phyloP scores from a whole-genome alignment of 306 rosid species.

The Medicago lupulina region DNA sequence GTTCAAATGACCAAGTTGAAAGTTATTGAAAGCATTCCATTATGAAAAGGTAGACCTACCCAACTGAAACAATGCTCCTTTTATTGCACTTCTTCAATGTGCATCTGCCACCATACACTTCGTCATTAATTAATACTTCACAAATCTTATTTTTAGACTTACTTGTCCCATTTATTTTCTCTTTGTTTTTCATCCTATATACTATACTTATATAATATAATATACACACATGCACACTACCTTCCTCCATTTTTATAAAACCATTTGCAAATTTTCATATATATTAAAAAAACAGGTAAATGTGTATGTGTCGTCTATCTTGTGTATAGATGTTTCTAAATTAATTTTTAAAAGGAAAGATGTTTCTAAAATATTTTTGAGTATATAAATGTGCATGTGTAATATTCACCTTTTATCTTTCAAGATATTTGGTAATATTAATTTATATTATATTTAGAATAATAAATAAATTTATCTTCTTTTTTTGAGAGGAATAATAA shows the following conservation, averaged over 20 bases:
- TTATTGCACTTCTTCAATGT: conserved; percentile 77
- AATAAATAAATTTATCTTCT: too few species aligned
- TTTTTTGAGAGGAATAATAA: too few species aligned
- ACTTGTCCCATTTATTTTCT: background rate
- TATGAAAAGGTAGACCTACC: conserved; percentile 73
- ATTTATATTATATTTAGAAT: too few species aligned
- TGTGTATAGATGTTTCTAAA: too few species aligned
- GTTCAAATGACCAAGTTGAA: conserved; percentile 25
- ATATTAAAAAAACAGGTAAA: too few species aligned
- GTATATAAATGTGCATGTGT: too few species aligned
- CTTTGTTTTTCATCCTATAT: background rate
- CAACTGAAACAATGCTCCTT: conserved; percentile 62
- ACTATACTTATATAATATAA: background rate
- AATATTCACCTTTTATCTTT: too few species aligned
- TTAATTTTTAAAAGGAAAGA: too few species aligned
- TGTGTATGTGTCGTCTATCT: too few species aligned
- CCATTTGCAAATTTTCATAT: too few species aligned
- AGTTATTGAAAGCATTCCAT: background rate
- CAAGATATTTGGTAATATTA: too few species aligned
- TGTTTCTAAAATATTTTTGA: too few species aligned
- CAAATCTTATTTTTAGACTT: background rate
- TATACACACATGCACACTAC: background rate
- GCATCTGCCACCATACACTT: conserved; percentile 67
- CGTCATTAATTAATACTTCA: conserved; percentile 63
- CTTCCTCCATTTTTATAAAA: background rate